Base-by-base conservation (phyloP, 2,329 filamentous ascomycete genomes). In the Emericellopsis cladophorae region DNA sequence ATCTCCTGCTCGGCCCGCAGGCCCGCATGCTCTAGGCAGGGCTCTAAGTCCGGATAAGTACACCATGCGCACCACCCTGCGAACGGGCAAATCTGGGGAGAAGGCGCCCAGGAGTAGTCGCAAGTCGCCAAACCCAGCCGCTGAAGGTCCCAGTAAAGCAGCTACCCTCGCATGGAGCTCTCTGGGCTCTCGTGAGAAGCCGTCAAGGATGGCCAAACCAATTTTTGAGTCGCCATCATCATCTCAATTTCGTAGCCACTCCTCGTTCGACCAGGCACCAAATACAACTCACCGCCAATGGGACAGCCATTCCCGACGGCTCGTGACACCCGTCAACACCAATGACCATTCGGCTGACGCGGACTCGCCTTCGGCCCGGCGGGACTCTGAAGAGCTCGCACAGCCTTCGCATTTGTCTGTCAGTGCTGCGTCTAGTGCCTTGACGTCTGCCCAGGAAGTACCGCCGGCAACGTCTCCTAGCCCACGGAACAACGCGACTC, bases 91-190 rank as follows among this genome's bases (percentile, higher is more conserved):
- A 46, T 50, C 59, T 16, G 52, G 58, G 34, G 66, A 76, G 10
- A 69, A 64, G 48, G 44, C 58, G 6, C 43, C 51, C 3, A 70
- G 62, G 44, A 42, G 58, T 11, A 51, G 54, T 8, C 64, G 65
- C 21, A 64, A 65, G 39, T 54, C 65, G 26, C 54, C 63, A 9
- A 70, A 59, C 43, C 53, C 59, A 41, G 57, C 58, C 15, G 57
- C 59, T 31, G 74, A 76, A 41, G 70, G 76, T 1, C 70, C 77
- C 11, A 80, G 69, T 55, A 79, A 76, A 52, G 79, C 79, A 33
- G 79, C 79, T 22, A 75, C 73, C 4, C 52, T 81, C 40, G 79
- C 79, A 26, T 83, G 79, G 76, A 67, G 56, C 40, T 61, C 64
- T 15, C 54, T 72, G 12, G 60, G 61, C 11, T 57, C 64, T 5